phyloP scores from a whole-genome alignment of 169 alveolate genomes.

The Babesia sp. region DNA sequence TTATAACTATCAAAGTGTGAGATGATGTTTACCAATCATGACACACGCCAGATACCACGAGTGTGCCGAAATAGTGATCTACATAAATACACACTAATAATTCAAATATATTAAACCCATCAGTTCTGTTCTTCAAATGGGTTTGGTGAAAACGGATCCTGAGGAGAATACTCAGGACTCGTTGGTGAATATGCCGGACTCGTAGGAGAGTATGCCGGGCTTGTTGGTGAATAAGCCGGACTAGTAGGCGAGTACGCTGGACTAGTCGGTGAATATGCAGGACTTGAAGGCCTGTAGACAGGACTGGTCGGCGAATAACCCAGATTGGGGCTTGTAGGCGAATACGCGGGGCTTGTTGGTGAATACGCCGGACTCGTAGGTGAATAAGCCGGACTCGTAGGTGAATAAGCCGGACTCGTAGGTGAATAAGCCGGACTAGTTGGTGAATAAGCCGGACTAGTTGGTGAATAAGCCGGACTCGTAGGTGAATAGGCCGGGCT shows the following conservation, averaged over 20 bases:
- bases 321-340: conserved; percentile 78
- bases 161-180: conserved; percentile 68
- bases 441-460: conserved; percentile 81
- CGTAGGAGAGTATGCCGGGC: conserved; percentile 83
- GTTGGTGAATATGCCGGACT: conserved; percentile 77
- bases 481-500: conserved; percentile 90
- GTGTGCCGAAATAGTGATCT: too few species aligned
- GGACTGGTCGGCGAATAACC: conserved; percentile 76
- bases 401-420: conserved; percentile 76
- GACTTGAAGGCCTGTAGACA: conserved; percentile 81
- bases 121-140: conserved; percentile 62
- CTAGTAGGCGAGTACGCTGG: conserved; percentile 75
- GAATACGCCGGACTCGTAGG: conserved; percentile 82
- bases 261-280: conserved; percentile 76
- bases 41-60: not conserved
- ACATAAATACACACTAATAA: not conserved
- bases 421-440: conserved; percentile 79
- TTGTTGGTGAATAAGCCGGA: conserved; percentile 63
- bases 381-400: conserved; percentile 71
- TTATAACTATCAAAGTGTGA: too few species aligned
- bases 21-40: not conserved
- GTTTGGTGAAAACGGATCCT: conserved; percentile 74
- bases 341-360: conserved; percentile 59
- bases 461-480: conserved; percentile 81
- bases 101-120: not conserved